phyloP scores from a whole-genome alignment of 2,329 filamentous ascomycete species.

The Fusarium pilosicola region DNA sequence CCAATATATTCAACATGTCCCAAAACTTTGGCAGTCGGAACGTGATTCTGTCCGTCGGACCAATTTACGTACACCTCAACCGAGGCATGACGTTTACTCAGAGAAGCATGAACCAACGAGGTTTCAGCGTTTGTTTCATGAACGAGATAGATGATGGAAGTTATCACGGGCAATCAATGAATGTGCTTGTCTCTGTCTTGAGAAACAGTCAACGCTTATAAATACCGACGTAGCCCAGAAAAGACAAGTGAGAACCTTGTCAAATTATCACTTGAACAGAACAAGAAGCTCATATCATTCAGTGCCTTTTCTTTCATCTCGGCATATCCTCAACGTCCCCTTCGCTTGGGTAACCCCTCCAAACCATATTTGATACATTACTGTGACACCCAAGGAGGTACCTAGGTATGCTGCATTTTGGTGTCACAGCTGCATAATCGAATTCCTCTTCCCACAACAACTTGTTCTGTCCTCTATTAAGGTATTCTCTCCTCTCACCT shows the following conservation, averaged over 20 bases:
- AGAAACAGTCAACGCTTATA: not conserved
- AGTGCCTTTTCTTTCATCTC: not conserved
- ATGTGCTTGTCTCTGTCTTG: not conserved
- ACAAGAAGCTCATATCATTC: slow-evolving; percentile 3
- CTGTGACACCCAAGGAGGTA: slow-evolving; percentile 3
- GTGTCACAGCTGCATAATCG: slow-evolving; percentile 15
- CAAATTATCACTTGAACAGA: not conserved
- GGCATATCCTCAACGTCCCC: slow-evolving; percentile 1
- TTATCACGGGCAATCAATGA: not conserved
- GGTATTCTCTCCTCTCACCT: not conserved
- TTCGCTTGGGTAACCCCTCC: slow-evolving; percentile 17
- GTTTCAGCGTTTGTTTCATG: slow-evolving; percentile 25
- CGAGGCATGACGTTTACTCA: slow-evolving; percentile 12
- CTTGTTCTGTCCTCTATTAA: not conserved
- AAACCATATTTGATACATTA: slow-evolving; percentile 25
- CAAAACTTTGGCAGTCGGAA: not conserved
- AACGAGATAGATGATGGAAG: not conserved
- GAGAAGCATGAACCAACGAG: slow-evolving; percentile 7
- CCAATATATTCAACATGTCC: not conserved
- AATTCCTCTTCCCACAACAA: not conserved
- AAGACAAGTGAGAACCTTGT: not conserved
- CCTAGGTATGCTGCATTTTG: not conserved
- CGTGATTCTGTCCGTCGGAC: slow-evolving; percentile 8
- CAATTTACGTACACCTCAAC: slow-evolving; percentile 3
- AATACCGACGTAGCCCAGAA: not conserved